A percentile compares a stretch with the other conserved stretches of the same genome.
Evolutionary conservation across 768 basidiomycete genomes (phyloP).

Genomic region (Leccinum boreale): DNA sequence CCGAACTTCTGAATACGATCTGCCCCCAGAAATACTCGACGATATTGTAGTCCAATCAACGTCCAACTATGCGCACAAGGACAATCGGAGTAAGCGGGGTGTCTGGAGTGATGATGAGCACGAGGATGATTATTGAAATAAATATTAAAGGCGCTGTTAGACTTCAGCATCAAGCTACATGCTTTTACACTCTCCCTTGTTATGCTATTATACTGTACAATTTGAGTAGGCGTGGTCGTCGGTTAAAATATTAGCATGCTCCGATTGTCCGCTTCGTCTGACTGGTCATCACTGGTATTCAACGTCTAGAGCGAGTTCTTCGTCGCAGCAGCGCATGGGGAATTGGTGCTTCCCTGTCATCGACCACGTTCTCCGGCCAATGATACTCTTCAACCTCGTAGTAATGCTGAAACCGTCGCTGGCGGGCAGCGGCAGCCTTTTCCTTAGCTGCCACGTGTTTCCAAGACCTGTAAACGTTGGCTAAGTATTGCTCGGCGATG

Average conservation of each 20-base stretch:
- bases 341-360: not conserved
- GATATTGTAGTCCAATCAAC: conserved; percentile 59
- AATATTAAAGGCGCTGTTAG: not conserved
- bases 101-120: conserved; percentile 25
- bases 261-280: not conserved
- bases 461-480: conserved; percentile 28
- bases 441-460: conserved; percentile 16
- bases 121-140: conserved; percentile 21
- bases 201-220: conserved; percentile 1
- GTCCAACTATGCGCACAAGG: conserved; percentile 29
- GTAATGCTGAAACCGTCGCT: conserved; percentile 12
- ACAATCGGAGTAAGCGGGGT: conserved; percentile 19
- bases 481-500: not conserved
- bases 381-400: conserved; percentile 12
- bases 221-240: not conserved
- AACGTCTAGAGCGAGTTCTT: conserved; percentile 17
- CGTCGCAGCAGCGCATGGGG: conserved; percentile 12
- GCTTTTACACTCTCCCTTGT: not conserved
- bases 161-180: not conserved
- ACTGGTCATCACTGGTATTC: not conserved
- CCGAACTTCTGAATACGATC: conserved; percentile 69
- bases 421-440: conserved; percentile 9
- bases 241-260: not conserved
- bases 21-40: conserved; percentile 64
- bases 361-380: conserved; percentile 2